A percentile compares a stretch with the other conserved stretches of the same genome.
Evolutionary conservation across 1,284 basidiomycete genomes (phyloP).

Genomic region (Apiotrichum domesticum): DNA sequence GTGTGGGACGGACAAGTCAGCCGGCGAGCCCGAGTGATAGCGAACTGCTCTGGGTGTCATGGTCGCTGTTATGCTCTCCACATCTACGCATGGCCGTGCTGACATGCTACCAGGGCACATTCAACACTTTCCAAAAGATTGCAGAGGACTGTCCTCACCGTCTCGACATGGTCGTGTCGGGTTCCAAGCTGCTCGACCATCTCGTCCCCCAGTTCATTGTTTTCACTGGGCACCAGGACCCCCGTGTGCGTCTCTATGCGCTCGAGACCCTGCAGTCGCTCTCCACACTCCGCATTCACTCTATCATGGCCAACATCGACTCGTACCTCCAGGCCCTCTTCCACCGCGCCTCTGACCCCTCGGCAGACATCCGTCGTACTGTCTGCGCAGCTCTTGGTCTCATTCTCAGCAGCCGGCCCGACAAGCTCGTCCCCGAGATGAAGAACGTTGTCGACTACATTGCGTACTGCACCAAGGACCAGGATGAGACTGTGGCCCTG

Average conservation of each 20-base stretch:
- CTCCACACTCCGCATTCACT: slow-evolving; percentile 72
- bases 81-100: not conserved
- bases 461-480: slow-evolving; percentile 96
- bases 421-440: slow-evolving; percentile 96
- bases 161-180: slow-evolving; percentile 81
- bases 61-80: not conserved
- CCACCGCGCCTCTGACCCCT: slow-evolving; percentile 87
- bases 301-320: slow-evolving; percentile 86
- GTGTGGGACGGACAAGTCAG: not conserved
- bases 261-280: slow-evolving; percentile 93
- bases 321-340: slow-evolving; percentile 87
- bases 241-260: slow-evolving; percentile 83
- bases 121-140: slow-evolving; percentile 89
- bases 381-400: slow-evolving; percentile 95
- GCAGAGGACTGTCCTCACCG: slow-evolving; percentile 96
- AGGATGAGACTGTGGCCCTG: slow-evolving; percentile 87
- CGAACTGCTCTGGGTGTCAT: too few species aligned
- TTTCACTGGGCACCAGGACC: slow-evolving; percentile 63
- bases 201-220: slow-evolving; percentile 93
- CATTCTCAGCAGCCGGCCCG: slow-evolving; percentile 83
- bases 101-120: slow-evolving; percentile 63
- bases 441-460: slow-evolving; percentile 95
- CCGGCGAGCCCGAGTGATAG: too few species aligned
- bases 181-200: slow-evolving; percentile 78
- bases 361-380: slow-evolving; percentile 84